Percentiles rank a stretch among this genome's conserved stretches.
Evolutionary conservation across 1,139 yeast genomes (phyloP).

Genomic region (Kurtzmaniella quercitrusa): DNA sequence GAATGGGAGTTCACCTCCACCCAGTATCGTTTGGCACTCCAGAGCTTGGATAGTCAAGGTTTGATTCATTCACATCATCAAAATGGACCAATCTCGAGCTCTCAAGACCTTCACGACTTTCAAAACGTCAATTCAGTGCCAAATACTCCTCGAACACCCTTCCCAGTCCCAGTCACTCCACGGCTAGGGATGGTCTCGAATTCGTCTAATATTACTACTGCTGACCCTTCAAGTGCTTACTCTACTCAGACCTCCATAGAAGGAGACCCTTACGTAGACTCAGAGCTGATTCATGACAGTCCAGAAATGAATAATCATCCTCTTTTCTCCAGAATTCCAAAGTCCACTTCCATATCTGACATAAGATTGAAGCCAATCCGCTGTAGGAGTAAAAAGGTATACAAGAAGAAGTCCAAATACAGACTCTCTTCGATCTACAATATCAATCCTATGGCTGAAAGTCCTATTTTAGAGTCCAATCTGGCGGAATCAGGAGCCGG

Average conservation of each 20-base stretch:
- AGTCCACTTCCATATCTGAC: slow-evolving; percentile 32
- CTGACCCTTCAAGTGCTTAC: not conserved
- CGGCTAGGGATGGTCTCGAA: slow-evolving; percentile 19
- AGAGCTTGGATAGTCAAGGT: not conserved
- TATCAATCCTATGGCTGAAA: slow-evolving; percentile 28
- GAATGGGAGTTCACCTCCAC: slow-evolving; percentile 28
- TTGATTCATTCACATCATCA: not conserved
- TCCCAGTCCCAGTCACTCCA: slow-evolving; percentile 6
- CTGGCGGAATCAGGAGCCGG: slow-evolving; percentile 1
- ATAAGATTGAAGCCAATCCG: slow-evolving; percentile 38
- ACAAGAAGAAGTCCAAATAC: slow-evolving; percentile 40
- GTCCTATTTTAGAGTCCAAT: slow-evolving; percentile 9
- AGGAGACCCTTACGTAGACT: not conserved
- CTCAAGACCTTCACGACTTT: no score
- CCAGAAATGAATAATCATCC: not conserved
- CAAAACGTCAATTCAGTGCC: slow-evolving; percentile 12
- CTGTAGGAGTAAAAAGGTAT: slow-evolving; percentile 28
- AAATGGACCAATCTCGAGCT: not conserved
- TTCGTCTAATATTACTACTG: slow-evolving; percentile 8
- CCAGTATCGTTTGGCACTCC: not conserved
- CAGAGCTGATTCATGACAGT: not conserved
- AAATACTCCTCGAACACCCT: slow-evolving; percentile 13
- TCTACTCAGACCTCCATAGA: not conserved
- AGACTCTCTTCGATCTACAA: slow-evolving; percentile 37
- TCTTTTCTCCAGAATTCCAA: slow-evolving; percentile 10